Conservation (phyloP, 2,329 filamentous ascomycete genomes). For the Escovopsis sp. region DNA sequence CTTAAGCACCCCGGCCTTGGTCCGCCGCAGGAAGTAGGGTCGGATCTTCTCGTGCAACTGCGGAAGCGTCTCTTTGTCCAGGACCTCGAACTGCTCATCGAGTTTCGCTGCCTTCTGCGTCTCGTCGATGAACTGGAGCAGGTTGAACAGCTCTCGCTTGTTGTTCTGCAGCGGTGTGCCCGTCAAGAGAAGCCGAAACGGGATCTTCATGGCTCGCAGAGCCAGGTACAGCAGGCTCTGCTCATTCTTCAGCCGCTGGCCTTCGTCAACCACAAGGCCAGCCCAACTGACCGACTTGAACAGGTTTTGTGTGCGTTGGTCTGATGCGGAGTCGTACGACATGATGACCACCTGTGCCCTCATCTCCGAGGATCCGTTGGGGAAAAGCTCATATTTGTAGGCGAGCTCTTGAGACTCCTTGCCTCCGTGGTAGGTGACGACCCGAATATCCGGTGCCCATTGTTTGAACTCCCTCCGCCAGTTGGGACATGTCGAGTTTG, state of each 20-base stretch:
- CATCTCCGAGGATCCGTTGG: constrained; percentile 46
- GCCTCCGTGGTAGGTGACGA: constrained; percentile 86
- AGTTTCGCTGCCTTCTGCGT: constrained; percentile 52
- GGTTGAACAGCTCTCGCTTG: constrained; percentile 82
- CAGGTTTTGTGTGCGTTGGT: constrained; percentile 48
- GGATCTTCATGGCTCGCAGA: constrained; percentile 56
- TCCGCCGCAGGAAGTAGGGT: constrained; percentile 55
- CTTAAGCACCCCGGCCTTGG: constrained; percentile 78
- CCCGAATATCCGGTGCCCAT: constrained; percentile 73
- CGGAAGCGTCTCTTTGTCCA: constrained; percentile 69
- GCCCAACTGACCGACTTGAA: constrained; percentile 68
- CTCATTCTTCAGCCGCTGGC: constrained; percentile 90
- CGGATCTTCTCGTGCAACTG: constrained; percentile 73
- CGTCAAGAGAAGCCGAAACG: constrained; percentile 76
- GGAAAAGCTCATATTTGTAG: constrained; percentile 75
- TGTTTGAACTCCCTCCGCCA: constrained; percentile 93
- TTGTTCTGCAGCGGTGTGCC: constrained; percentile 94
- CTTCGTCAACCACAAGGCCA: constrained; percentile 84
- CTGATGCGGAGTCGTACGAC: constrained; percentile 79
- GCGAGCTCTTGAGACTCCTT: constrained; percentile 59
- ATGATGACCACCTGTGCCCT: constrained; percentile 86
- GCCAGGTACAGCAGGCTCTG: constrained; percentile 66
- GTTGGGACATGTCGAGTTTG: constrained; percentile 91
- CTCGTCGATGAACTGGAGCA: constrained; percentile 85
- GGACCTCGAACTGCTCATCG: constrained; percentile 59